These are phyloP conservation scores for Taphrina pruni DNA, from an alignment of 1,139 yeast species.

Conservation along the genomic window DNA sequence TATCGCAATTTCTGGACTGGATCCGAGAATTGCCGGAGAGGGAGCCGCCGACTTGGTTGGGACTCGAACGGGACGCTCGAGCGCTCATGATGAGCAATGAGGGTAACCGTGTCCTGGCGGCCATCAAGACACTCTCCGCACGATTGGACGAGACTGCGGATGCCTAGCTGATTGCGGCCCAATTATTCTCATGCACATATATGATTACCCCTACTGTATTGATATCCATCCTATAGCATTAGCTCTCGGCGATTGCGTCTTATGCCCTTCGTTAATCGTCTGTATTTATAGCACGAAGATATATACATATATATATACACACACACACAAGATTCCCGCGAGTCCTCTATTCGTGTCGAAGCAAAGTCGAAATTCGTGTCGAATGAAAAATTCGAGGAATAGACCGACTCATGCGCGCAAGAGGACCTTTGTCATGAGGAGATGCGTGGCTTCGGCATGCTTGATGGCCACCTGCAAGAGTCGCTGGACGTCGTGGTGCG, in stretches of 20 bases:
- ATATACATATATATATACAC: not conserved
- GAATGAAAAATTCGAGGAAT: no score
- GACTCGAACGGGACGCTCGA: constrained; percentile 59
- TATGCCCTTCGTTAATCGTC: not conserved
- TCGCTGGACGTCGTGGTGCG: not conserved
- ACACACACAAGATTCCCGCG: not conserved
- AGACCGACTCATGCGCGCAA: not conserved
- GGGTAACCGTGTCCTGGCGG: constrained; percentile 43
- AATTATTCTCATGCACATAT: not conserved
- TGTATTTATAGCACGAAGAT: not conserved
- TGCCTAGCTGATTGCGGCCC: not conserved
- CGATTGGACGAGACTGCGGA: not conserved
- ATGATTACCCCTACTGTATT: not conserved
- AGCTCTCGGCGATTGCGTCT: not conserved
- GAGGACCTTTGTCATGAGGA: constrained; percentile 1
- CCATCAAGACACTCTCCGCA: not conserved
- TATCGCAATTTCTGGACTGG: constrained; percentile 60
- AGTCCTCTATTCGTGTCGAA: no score
- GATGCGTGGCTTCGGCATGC: constrained; percentile 1
- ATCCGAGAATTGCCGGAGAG: constrained; percentile 61
- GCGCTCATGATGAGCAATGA: constrained; percentile 49
- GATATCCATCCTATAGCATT: not conserved
- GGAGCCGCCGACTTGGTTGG: constrained; percentile 70
- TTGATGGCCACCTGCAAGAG: constrained; percentile 7
- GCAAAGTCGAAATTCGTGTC: no score